Conservation (phyloP, 2,329 filamentous ascomycete species). For the Colletotrichum plurivorum region DNA sequence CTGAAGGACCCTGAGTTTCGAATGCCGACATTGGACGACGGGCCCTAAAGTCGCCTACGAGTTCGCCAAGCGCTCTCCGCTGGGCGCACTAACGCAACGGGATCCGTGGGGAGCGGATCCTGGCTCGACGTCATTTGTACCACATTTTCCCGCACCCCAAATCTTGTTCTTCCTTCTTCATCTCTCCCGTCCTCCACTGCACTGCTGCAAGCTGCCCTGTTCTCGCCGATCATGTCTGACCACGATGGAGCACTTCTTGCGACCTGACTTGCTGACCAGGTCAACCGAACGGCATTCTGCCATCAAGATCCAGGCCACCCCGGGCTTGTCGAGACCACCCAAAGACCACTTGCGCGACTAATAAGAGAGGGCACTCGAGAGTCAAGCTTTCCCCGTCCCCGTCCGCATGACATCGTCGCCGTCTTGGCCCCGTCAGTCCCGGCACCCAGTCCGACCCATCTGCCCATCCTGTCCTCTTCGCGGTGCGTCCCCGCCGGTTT, state of each 20-base stretch:
- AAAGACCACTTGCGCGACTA: neutral
- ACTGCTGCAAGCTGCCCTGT: neutral
- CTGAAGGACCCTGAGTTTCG: conserved; percentile 2
- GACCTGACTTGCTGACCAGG: conserved; percentile 5
- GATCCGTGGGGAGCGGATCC: conserved; percentile 3
- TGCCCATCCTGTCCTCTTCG: conserved; percentile 9
- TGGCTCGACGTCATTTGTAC: conserved; percentile 34
- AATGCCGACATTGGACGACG: conserved; percentile 17
- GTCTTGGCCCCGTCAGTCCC: conserved; percentile 33
- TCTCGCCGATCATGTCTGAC: conserved; percentile 18
- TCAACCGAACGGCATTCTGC: neutral
- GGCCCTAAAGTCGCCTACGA: neutral
- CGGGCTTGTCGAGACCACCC: neutral
- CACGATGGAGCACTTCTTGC: conserved; percentile 1
- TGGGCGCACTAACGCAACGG: neutral
- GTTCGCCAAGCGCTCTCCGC: neutral
- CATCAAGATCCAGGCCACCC: conserved; percentile 7
- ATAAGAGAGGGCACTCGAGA: conserved; percentile 16
- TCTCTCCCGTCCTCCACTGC: conserved; percentile 5
- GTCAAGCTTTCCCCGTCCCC: conserved; percentile 35
- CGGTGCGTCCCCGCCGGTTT: conserved; percentile 9
- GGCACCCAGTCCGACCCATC: conserved; percentile 12
- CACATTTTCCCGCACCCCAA: conserved; percentile 14
- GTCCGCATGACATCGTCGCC: conserved; percentile 34
- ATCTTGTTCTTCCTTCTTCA: conserved; percentile 3